Evolutionary conservation across 2,329 filamentous ascomycete genomes (phyloP).

Genomic region (Aphanoascus verrucosus): DNA sequence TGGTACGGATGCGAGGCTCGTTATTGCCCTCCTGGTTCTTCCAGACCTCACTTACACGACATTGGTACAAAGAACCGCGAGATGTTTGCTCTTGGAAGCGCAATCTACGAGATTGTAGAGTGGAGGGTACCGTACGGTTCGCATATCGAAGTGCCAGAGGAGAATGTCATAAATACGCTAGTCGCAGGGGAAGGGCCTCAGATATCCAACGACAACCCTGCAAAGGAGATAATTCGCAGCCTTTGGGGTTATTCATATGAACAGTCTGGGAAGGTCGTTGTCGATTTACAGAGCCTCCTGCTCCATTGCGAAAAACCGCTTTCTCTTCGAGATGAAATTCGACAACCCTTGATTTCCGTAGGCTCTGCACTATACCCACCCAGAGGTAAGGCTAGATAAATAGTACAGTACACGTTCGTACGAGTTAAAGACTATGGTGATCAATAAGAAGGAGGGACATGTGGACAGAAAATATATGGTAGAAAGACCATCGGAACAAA

Average conservation of each 20-base stretch:
- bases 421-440: no score
- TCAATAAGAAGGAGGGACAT: no score
- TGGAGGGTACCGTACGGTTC: constrained; percentile 9
- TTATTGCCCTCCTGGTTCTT: constrained; percentile 11
- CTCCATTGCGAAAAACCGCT: no score
- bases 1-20: constrained; percentile 12
- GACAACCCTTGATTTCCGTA: no score
- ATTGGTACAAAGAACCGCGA: constrained; percentile 12
- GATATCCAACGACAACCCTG: constrained; percentile 3
- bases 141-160: constrained; percentile 4
- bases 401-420: no score
- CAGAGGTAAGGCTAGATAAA: no score
- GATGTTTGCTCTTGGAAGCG: constrained; percentile 12
- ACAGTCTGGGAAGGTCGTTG: constrained; percentile 5
- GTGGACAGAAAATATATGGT: no score
- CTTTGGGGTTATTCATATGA: constrained; percentile 8
- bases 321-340: no score
- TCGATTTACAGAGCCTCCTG: constrained; percentile 6
- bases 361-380: no score
- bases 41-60: constrained; percentile 3
- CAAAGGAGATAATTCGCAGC: neutral
- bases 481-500: no score
- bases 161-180: constrained; percentile 7
- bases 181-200: constrained; percentile 7
- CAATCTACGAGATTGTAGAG: constrained; percentile 10